These are phyloP conservation scores for Evansstolkia leycettana DNA, from an alignment of 495 filamentous ascomycete genomes.

Conservation along the genomic window DNA sequence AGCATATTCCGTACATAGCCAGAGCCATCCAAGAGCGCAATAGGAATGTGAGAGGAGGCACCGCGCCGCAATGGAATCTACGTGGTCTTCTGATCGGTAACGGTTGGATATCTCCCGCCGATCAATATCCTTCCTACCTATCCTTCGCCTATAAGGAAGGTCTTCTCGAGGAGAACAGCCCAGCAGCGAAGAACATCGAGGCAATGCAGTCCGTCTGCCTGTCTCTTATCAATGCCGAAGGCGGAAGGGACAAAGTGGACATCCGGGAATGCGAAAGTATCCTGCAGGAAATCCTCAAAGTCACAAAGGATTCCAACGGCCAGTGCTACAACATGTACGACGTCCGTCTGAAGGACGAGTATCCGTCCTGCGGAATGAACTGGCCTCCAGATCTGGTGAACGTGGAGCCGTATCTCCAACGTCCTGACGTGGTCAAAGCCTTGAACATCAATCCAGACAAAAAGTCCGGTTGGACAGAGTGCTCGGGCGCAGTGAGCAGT, in stretches of 20 bases:
- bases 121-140: slow-evolving; percentile 87
- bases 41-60: slow-evolving; percentile 18
- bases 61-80: slow-evolving; percentile 55
- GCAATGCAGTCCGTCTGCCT: slow-evolving; percentile 54
- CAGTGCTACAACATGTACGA: slow-evolving; percentile 93
- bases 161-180: slow-evolving; percentile 53
- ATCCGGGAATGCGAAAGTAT: slow-evolving; percentile 59
- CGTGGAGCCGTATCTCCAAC: slow-evolving; percentile 75
- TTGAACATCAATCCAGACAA: slow-evolving; percentile 76
- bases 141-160: slow-evolving; percentile 64
- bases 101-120: slow-evolving; percentile 83
- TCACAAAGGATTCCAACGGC: slow-evolving; percentile 38
- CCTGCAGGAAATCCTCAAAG: slow-evolving; percentile 51
- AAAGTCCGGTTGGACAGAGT: slow-evolving; percentile 83
- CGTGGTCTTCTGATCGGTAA: slow-evolving; percentile 87
- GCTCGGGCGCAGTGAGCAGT: slow-evolving; percentile 59
- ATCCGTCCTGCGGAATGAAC: slow-evolving; percentile 78
- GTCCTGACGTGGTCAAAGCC: slow-evolving; percentile 63
- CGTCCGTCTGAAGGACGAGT: slow-evolving; percentile 62
- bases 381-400: slow-evolving; percentile 78
- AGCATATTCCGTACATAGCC: slow-evolving; percentile 94
- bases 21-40: slow-evolving; percentile 80
- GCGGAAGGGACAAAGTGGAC: slow-evolving; percentile 51
- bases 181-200: slow-evolving; percentile 53
- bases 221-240: slow-evolving; percentile 38